A percentile compares a stretch with the other conserved stretches of the same genome.
Conservation (phyloP, 139 green algal species). For the Diplosphaera chodatii region DNA sequence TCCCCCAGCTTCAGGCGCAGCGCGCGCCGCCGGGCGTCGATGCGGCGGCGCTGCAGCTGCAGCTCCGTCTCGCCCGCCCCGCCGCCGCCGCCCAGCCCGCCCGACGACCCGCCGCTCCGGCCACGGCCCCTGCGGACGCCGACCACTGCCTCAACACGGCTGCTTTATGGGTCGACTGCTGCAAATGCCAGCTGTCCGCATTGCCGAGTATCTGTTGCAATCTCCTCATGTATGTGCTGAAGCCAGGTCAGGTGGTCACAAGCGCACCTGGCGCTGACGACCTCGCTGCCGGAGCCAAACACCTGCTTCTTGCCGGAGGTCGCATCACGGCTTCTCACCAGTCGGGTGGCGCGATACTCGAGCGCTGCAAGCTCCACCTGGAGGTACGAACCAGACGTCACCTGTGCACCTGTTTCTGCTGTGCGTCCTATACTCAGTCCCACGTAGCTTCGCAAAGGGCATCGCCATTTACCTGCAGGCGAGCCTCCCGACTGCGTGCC, state of each 20-base stretch:
- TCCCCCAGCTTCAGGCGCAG: constrained; percentile 31
- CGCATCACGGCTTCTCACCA: constrained; percentile 34
- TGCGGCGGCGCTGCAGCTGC: constrained; percentile 40
- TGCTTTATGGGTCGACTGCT: too few relatives aligned
- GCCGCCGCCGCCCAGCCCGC: constrained; percentile 43
- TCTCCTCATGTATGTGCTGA: too few relatives aligned
- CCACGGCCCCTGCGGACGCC: constrained; percentile 23
- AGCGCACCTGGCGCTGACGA: constrained; percentile 46
- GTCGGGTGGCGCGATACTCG: constrained; percentile 37
- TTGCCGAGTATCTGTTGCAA: too few relatives aligned
- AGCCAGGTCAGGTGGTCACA: too few relatives aligned
- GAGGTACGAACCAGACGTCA: too few relatives aligned
- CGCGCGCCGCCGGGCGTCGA: constrained; percentile 24
- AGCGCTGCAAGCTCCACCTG: constrained; percentile 62
- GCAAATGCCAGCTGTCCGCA: too few relatives aligned
- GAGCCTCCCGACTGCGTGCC: constrained; percentile 48
- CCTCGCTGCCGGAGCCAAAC: constrained; percentile 35
- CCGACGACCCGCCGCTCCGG: constrained; percentile 23
- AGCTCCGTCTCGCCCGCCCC: constrained; percentile 52
- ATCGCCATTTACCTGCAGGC: constrained; percentile 62
- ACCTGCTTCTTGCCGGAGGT: constrained; percentile 10
- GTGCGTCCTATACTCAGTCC: too few relatives aligned
- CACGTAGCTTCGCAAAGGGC: too few relatives aligned
- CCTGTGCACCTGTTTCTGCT: too few relatives aligned
- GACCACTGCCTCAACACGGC: too few relatives aligned